Evolutionary conservation across 257 asterid genomes (phyloP).

Genomic region (Solanum bulbocastanum): DNA sequence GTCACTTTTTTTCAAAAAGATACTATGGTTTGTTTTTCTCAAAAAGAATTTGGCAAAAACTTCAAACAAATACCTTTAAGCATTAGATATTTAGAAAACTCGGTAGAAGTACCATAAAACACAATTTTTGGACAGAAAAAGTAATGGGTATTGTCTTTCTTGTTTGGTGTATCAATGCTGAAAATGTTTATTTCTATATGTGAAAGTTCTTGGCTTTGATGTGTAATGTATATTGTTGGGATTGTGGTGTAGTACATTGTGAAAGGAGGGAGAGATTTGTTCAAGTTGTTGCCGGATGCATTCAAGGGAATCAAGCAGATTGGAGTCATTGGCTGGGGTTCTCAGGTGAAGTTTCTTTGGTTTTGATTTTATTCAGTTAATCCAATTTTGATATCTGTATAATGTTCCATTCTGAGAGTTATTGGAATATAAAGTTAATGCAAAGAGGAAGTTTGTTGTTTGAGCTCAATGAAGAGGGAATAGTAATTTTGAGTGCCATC

Average conservation of each 20-base stretch:
- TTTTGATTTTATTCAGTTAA: background rate
- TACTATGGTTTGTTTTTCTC: background rate
- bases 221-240: background rate
- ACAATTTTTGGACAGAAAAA: background rate
- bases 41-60: background rate
- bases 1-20: background rate
- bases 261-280: conserved; percentile 92
- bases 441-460: background rate
- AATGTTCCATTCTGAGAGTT: background rate
- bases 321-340: conserved; percentile 99
- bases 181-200: background rate
- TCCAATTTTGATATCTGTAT: background rate
- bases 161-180: background rate
- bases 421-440: background rate
- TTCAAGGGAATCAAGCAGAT: conserved; percentile 93
- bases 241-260: conserved; percentile 58
- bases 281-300: conserved; percentile 74
- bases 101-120: background rate
- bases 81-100: background rate
- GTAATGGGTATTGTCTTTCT: background rate
- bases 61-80: background rate
- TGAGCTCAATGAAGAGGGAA: background rate
- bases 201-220: background rate
- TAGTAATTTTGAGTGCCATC: background rate
- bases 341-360: conserved; percentile 45